phyloP scores from a whole-genome alignment of 345 rosid genomes.

The Camelina laxa region DNA sequence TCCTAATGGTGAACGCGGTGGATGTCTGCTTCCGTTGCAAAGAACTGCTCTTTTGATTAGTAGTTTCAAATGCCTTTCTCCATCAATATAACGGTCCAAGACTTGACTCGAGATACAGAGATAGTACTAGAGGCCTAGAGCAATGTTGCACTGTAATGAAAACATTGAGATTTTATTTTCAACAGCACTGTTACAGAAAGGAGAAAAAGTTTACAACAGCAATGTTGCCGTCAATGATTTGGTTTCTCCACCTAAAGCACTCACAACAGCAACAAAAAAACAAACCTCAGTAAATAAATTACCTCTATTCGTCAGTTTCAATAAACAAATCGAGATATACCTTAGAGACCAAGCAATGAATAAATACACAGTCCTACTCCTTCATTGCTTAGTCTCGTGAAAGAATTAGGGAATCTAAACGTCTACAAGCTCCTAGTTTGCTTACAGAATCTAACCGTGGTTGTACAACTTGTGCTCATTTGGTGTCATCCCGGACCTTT shows the following conservation, averaged over 20 bases:
- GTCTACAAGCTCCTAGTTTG: slow-evolving; percentile 43
- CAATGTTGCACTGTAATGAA: too few relatives aligned
- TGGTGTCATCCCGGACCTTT: slow-evolving; percentile 1
- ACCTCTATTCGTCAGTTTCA: slow-evolving; percentile 29
- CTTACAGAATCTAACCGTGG: slow-evolving; percentile 44
- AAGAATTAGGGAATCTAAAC: slow-evolving; percentile 66
- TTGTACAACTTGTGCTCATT: slow-evolving; percentile 38
- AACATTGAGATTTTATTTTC: too few relatives aligned
- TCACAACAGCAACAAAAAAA: slow-evolving; percentile 26
- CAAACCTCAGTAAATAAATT: slow-evolving; percentile 34
- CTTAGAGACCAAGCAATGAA: slow-evolving; percentile 33
- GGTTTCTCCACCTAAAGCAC: slow-evolving; percentile 39
- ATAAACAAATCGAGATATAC: slow-evolving; percentile 46
- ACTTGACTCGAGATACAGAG: too few relatives aligned
- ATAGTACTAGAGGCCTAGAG: too few relatives aligned
- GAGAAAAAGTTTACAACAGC: too few relatives aligned
- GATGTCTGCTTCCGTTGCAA: too few relatives aligned
- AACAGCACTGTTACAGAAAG: too few relatives aligned
- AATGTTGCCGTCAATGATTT: too few relatives aligned
- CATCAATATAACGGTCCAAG: too few relatives aligned
- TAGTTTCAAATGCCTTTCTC: too few relatives aligned
- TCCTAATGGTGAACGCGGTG: too few relatives aligned
- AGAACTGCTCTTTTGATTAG: too few relatives aligned
- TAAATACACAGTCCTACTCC: slow-evolving; percentile 37
- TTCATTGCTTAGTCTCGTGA: slow-evolving; percentile 55